Conservation (phyloP, 78 protist species). For the Dictyostelium capitatum region DNA sequence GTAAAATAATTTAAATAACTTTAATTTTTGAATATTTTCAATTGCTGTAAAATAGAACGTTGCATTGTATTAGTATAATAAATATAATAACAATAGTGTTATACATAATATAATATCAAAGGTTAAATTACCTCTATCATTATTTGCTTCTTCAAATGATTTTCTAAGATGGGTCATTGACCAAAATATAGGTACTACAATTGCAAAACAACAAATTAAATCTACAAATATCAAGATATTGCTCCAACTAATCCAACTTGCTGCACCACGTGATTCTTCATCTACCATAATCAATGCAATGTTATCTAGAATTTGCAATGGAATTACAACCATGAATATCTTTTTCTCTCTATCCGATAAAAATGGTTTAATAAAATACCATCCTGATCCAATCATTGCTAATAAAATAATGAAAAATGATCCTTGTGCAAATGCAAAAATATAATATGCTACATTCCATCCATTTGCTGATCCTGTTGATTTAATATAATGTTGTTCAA, state of each 20-base stretch:
- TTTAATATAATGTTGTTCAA: slow-evolving; percentile 82
- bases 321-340: slow-evolving; percentile 86
- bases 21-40: slow-evolving; percentile 66
- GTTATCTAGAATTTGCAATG: slow-evolving; percentile 90
- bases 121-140: slow-evolving; percentile 83
- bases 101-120: slow-evolving; percentile 6
- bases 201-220: slow-evolving; percentile 91
- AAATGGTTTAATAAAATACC: slow-evolving; percentile 90
- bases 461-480: slow-evolving; percentile 82
- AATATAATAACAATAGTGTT: background rate
- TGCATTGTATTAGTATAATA: background rate
- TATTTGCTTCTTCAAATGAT: slow-evolving; percentile 30
- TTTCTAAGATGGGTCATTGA: slow-evolving; percentile 87
- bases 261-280: slow-evolving; percentile 88
- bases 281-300: slow-evolving; percentile 89
- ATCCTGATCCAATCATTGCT: slow-evolving; percentile 92
- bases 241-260: slow-evolving; percentile 84
- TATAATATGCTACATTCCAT: slow-evolving; percentile 84
- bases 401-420: slow-evolving; percentile 85
- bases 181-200: slow-evolving; percentile 90
- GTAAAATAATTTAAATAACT: slow-evolving; percentile 90
- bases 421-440: slow-evolving; percentile 89
- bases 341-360: slow-evolving; percentile 87
- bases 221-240: slow-evolving; percentile 88
- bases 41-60: too few species aligned